Base-by-base conservation (phyloP, 2,329 filamentous ascomycete genomes). In the Sporothrix inflata region DNA sequence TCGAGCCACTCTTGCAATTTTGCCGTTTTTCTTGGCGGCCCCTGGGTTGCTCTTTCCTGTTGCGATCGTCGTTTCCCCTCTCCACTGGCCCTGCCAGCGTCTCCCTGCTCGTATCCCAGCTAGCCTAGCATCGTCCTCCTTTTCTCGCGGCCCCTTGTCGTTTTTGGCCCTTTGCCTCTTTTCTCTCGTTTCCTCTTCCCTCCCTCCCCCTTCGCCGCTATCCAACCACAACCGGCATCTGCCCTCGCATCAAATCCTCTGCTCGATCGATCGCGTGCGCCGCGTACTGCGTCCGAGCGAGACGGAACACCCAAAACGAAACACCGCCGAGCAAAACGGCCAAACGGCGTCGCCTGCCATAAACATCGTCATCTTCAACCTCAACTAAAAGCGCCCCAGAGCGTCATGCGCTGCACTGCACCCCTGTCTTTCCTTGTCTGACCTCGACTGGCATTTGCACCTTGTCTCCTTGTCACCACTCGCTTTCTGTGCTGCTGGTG, bases 1-100 rank as follows among this genome's bases (percentile, higher is more conserved):
- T 24, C 34, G 49, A 27, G 38, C 65, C 65, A 53, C 19, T 68
- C 16, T 40, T 9, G 42, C 53, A 61, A 49, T 63, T 70, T 70
- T 70, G 53, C 55, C 55, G 53, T 49, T 65, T 66, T 65, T 49
- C 67, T 47, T 69, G 55, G 38, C 60, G 16, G 40, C 68, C 49
- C 61, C 67, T 67, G 67, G 60, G 8, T 67, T 30, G 66, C 57
- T 72, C 67, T 63, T 71, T 63, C 71, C 71, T 73, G 68, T 71
- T 73, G 51, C 63, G 71, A 73, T 73, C 71, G 68, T 53, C 71
- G 71, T 42, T 61, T 70, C 66, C 61, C 57, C 71, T 67, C 70
- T 60, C 63, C 66, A 53, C 61, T 53, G 47, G 45, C 65, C 65
- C 45, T 68, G 45, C 45, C 66, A 34, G 24, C 12, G 14, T n/a